phyloP scores from a whole-genome alignment of 805 yeast genomes.

The Zygotorulaspora danielsina region DNA sequence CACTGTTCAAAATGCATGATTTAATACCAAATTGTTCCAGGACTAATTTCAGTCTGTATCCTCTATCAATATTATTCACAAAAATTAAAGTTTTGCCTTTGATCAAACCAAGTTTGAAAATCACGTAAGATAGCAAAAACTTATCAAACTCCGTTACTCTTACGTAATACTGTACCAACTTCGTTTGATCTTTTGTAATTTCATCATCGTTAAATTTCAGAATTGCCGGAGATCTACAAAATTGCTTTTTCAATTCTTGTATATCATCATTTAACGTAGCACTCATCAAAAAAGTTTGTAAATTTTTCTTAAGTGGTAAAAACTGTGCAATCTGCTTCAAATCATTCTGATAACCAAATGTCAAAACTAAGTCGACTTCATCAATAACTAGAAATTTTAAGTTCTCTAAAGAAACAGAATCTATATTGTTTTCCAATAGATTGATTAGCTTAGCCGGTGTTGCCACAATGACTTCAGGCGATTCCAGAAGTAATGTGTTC shows the following conservation, averaged over 20 bases:
- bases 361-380: conserved; percentile 87
- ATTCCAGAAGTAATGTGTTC: conserved; percentile 60
- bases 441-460: conserved; percentile 79
- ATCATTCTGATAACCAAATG: conserved; percentile 90
- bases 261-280: conserved; percentile 91
- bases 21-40: conserved; percentile 92
- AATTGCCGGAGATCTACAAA: conserved; percentile 79
- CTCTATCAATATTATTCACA: conserved; percentile 93
- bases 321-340: conserved; percentile 57
- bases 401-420: conserved; percentile 47
- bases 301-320: conserved; percentile 65
- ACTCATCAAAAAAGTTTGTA: conserved; percentile 92
- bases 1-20: conserved; percentile 84
- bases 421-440: conserved; percentile 45
- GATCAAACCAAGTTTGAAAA: conserved; percentile 79
- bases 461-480: conserved; percentile 77
- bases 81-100: conserved; percentile 88
- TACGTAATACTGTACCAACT: conserved; percentile 80
- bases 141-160: conserved; percentile 87
- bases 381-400: conserved; percentile 79
- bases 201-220: conserved; percentile 73
- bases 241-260: conserved; percentile 65
- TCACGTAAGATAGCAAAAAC: conserved; percentile 83
- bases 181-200: conserved; percentile 46
- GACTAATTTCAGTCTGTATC: conserved; percentile 84